A percentile compares a stretch with the other conserved stretches of the same genome.
These are phyloP conservation scores for Trichosporon inkin DNA, from an alignment of 1,284 basidiomycete genomes.

Conservation along the genomic window DNA sequence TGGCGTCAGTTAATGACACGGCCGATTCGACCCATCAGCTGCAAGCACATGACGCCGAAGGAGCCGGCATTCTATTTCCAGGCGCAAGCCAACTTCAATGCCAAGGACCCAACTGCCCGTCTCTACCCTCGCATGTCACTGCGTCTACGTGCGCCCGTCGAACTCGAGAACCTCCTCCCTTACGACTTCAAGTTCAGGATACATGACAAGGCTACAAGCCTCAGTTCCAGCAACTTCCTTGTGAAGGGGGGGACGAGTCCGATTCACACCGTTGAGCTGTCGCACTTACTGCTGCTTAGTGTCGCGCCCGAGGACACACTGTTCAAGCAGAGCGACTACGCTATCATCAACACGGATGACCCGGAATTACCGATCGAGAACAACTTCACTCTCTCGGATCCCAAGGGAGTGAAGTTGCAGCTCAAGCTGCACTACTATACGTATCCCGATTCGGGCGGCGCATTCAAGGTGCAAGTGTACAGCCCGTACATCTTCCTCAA, in stretches of 20 bases:
- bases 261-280: constrained; percentile 90
- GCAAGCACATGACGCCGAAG: constrained; percentile 71
- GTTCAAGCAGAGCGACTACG: constrained; percentile 96
- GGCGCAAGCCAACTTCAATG: constrained; percentile 79
- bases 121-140: constrained; percentile 81
- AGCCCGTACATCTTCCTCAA: constrained; percentile 90
- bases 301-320: constrained; percentile 85
- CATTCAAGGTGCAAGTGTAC: constrained; percentile 96
- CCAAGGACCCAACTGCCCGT: constrained; percentile 61
- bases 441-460: constrained; percentile 90
- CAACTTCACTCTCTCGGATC: constrained; percentile 62
- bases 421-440: constrained; percentile 82
- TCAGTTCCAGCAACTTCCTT: constrained; percentile 77
- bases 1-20: constrained; percentile 86
- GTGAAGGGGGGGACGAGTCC: constrained; percentile 93
- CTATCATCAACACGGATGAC: constrained; percentile 93
- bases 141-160: constrained; percentile 87
- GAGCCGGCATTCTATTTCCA: constrained; percentile 97
- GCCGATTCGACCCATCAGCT: constrained; percentile 75
- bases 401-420: constrained; percentile 71
- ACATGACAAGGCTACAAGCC: constrained; percentile 91
- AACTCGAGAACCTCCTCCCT: constrained; percentile 93
- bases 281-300: constrained; percentile 90
- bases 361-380: constrained; percentile 57
- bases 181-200: constrained; percentile 94